Conservation (phyloP, 2,329 filamentous ascomycete genomes). For the Aspergillus calidoustus region DNA sequence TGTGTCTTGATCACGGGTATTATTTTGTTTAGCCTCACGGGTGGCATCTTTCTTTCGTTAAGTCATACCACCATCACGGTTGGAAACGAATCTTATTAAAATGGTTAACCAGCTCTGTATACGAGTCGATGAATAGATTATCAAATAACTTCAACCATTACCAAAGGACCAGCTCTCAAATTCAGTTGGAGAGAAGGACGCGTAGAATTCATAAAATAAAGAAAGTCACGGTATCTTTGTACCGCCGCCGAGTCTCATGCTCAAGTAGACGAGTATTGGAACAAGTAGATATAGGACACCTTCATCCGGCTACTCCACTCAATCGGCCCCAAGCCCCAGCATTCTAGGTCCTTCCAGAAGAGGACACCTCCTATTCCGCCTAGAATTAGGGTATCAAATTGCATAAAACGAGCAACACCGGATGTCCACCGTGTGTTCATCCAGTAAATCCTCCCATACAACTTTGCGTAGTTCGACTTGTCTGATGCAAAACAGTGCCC, state of each 20-base stretch:
- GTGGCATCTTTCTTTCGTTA: conserved; percentile 10
- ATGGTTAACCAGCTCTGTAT: not conserved
- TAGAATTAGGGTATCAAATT: not conserved
- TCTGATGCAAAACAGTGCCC: not conserved
- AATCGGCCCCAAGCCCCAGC: too few relatives aligned
- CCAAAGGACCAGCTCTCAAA: not conserved
- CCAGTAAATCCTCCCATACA: not conserved
- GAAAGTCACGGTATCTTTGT: not conserved
- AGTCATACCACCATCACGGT: not conserved
- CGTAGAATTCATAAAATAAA: not conserved
- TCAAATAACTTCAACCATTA: not conserved
- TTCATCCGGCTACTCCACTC: not conserved
- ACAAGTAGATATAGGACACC: too few relatives aligned
- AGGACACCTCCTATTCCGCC: not conserved
- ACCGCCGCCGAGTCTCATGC: not conserved
- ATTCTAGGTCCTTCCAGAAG: not conserved
- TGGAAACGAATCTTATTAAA: not conserved
- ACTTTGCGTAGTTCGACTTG: not conserved
- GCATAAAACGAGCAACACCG: not conserved
- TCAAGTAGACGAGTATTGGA: not conserved
- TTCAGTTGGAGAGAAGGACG: not conserved
- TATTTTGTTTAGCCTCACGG: conserved; percentile 5
- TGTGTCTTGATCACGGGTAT: not conserved
- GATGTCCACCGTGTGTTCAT: not conserved
- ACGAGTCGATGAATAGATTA: not conserved